Base-by-base conservation (phyloP, 106 monocot species). In the Iris macrosiphon region DNA sequence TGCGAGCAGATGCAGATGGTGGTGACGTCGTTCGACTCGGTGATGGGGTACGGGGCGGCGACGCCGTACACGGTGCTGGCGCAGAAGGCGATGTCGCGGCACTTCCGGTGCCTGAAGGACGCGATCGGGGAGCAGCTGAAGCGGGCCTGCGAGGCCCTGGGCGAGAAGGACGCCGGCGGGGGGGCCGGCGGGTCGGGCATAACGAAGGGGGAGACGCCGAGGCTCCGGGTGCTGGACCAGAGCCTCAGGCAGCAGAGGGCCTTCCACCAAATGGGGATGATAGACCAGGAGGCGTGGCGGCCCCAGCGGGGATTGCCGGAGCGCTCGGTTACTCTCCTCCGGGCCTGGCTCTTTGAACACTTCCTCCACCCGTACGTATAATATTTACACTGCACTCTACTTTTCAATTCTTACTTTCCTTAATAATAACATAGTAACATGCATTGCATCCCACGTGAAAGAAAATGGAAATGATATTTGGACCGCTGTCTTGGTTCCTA, bases 361-460 rank as follows among this genome's bases (percentile, higher is more conserved):
- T 96, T 96, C 72, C 90, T 96, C 49, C 89, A 96, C 63, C 96
- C 96, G 96, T 96, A 89, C 29, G 90, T n/a, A n/a, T n/a, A n/a
- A n/a, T n/a, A n/a, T n/a, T n/a, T n/a, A n/a, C n/a, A n/a, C n/a
- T n/a, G n/a, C n/a, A n/a, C n/a, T n/a, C n/a, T n/a, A n/a, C n/a
- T n/a, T n/a, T n/a, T n/a, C n/a, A n/a, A n/a, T n/a, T n/a, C n/a
- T n/a, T n/a, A n/a, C n/a, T n/a, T n/a, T n/a, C n/a, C n/a, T n/a
- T n/a, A n/a, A n/a, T n/a, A n/a, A n/a, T n/a, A n/a, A n/a, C n/a
- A n/a, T n/a, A n/a, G n/a, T n/a, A n/a, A n/a, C n/a, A n/a, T n/a
- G n/a, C n/a, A n/a, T n/a, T n/a, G n/a, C n/a, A n/a, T n/a, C n/a
- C n/a, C n/a, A n/a, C n/a, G n/a, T n/a, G n/a, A n/a, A n/a, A n/a